Evolutionary conservation across 2,329 filamentous ascomycete genomes (phyloP), one percentile per base, ranked within the genome.

Genomic region (Acrodontium crateriforme): DNA sequence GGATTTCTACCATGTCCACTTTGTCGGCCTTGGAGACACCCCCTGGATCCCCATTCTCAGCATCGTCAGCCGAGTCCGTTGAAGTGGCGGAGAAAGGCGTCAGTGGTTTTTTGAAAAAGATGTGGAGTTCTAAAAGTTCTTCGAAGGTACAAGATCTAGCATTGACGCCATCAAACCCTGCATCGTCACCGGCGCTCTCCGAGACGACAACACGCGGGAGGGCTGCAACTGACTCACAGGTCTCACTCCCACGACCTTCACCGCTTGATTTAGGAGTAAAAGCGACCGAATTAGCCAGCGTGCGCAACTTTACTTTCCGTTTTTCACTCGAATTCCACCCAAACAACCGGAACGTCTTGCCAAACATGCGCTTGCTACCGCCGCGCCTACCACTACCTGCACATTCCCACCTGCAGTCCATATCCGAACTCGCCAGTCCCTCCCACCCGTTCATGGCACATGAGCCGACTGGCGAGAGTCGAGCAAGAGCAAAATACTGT

Each of bases 371-470:
- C n/a, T 59, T 85, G 12, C 64, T 63, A 13, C 67, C 72, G 4
- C 80, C 81, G 2, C 65, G 75, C 9, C 64, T 89, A 3, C 81
- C 81, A 0, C 63, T 64, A 3, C 69, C 77, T 0, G 79, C 81
- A 0, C 79, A 87, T 42, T 59, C 66, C 9, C 67, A 71, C 32
- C 58, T 85, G 12, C 64, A 69, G 35, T 18, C 25, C 10, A 30
- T 28, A 13, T 27, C 33, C 16, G 32, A 30, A 27, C 29, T 28
- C 34, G 31, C 28, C 2, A 31, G 29, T 15, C 18, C 34, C 11
- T 12, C 31, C 26, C 6, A 45, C 49, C 29, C 27, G 16, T 18
- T 29, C 16, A 32, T 30, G 4, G 44, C 46, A 19, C 28, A 38
- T 4, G 49, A 53, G 33, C 60, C 60, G 1, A 43, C 32, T 5